These are phyloP conservation scores for Annulohypoxylon truncatum DNA, from an alignment of 2,329 filamentous ascomycete genomes.

Conservation along the genomic window DNA sequence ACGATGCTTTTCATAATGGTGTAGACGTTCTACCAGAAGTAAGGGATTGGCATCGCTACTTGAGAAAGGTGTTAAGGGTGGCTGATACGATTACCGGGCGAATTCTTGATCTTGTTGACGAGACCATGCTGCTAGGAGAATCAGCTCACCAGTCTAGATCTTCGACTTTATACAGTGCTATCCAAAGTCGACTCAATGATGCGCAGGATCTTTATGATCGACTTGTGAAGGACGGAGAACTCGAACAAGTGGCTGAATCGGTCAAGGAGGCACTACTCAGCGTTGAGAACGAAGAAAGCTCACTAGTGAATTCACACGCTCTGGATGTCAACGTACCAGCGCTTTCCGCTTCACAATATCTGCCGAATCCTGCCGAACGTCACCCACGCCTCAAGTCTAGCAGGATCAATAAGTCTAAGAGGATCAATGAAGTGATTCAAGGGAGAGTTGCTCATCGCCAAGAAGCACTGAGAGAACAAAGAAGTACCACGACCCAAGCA, in stretches of 20 bases:
- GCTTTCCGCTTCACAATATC: background rate
- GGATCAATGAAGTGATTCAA: background rate
- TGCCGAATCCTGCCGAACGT: background rate
- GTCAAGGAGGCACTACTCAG: conserved; percentile 16
- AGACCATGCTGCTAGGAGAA: conserved; percentile 20
- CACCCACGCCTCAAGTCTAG: conserved; percentile 1
- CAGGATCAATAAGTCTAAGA: conserved; percentile 8
- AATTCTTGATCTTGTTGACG: conserved; percentile 32
- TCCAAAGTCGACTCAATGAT: background rate
- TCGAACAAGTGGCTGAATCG: background rate
- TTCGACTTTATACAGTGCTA: conserved; percentile 2
- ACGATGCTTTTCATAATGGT: conserved; percentile 35
- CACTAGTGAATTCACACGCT: background rate
- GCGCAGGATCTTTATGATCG: conserved; percentile 2
- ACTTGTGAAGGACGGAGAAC: background rate
- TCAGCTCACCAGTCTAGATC: background rate
- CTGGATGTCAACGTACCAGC: too few relatives aligned
- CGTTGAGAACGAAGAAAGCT: background rate
- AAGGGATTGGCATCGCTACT: conserved; percentile 27
- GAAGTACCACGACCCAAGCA: background rate
- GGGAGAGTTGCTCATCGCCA: conserved; percentile 24
- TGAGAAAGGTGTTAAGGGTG: conserved; percentile 19
- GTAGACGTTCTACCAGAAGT: conserved; percentile 25
- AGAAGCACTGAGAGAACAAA: conserved; percentile 8
- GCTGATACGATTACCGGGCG: conserved; percentile 23